Conservation (phyloP, 2,329 filamentous ascomycete species). For the Sporothrix mexicana region DNA sequence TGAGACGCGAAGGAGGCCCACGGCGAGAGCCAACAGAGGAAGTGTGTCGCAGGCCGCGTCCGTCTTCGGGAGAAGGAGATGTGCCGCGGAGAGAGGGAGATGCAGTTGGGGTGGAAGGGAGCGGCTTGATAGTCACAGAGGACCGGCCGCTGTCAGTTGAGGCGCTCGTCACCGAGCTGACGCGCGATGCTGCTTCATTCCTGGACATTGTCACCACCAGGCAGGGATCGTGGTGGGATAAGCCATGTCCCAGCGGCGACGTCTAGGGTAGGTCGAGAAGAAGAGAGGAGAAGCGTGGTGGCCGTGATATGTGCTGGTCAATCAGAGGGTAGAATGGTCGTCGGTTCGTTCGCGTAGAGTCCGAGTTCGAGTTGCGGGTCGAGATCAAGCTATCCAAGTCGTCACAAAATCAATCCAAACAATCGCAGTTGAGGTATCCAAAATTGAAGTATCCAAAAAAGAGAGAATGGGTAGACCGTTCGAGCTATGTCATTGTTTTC, state of each 20-base stretch:
- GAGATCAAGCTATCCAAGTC: not conserved
- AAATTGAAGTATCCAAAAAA: too few relatives aligned
- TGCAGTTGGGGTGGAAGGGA: slow-evolving; percentile 24
- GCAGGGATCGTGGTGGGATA: slow-evolving; percentile 34
- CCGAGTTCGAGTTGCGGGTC: not conserved
- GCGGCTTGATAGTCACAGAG: slow-evolving; percentile 65
- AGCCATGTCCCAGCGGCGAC: slow-evolving; percentile 36
- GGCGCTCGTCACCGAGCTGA: slow-evolving; percentile 70
- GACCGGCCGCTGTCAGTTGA: slow-evolving; percentile 71
- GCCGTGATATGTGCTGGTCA: too few relatives aligned
- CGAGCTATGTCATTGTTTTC: slow-evolving; percentile 1
- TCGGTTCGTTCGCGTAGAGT: slow-evolving; percentile 2
- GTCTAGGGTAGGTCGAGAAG: not conserved
- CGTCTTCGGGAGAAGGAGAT: slow-evolving; percentile 15
- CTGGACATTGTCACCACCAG: slow-evolving; percentile 66
- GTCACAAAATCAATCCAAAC: not conserved
- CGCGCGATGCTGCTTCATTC: slow-evolving; percentile 67
- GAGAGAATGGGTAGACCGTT: not conserved
- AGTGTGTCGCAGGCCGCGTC: slow-evolving; percentile 32
- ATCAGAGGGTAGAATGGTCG: not conserved
- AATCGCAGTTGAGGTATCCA: not conserved
- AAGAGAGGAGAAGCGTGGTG: not conserved
- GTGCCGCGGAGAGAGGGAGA: slow-evolving; percentile 25
- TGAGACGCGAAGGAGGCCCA: slow-evolving; percentile 57
- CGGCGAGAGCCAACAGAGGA: slow-evolving; percentile 40